Conservation (phyloP, 2,329 filamentous ascomycete genomes). For the Sporothrix pseudoabietina region DNA sequence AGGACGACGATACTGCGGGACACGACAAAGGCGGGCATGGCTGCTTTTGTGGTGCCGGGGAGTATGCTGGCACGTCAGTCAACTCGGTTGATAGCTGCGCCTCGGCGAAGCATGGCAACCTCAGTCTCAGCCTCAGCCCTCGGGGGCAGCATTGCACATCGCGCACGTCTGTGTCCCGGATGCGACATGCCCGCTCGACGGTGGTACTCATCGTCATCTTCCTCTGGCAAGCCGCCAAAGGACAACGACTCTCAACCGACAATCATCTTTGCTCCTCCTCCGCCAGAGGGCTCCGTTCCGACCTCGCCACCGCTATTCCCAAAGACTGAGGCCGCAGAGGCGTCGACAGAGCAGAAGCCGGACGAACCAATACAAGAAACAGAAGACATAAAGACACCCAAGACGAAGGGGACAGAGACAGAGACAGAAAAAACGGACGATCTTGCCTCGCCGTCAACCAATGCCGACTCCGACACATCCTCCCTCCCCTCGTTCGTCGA, state of each 20-base stretch:
- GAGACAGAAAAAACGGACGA: background rate
- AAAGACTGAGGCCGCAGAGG: background rate
- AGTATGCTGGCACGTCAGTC: too few species aligned
- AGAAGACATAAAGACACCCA: background rate
- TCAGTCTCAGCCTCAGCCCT: background rate
- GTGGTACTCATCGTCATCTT: background rate
- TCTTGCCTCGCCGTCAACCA: background rate
- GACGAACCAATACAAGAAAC: background rate
- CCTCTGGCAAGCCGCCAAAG: background rate
- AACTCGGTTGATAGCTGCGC: background rate
- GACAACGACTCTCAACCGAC: background rate
- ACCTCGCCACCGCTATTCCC: background rate
- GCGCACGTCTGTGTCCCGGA: background rate
- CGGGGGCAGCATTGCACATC: too few species aligned
- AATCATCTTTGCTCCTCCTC: background rate
- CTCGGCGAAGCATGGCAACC: background rate
- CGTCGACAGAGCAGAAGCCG: background rate
- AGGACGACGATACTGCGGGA: background rate
- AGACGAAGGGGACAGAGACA: background rate
- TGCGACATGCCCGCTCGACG: background rate
- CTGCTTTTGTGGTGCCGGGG: background rate
- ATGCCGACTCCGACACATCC: background rate
- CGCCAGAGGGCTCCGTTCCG: background rate
- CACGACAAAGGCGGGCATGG: too few species aligned
- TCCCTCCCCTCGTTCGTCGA: conserved; percentile 52